phyloP scores from a whole-genome alignment of 169 alveolate genomes.

The Plasmodium ovale region DNA sequence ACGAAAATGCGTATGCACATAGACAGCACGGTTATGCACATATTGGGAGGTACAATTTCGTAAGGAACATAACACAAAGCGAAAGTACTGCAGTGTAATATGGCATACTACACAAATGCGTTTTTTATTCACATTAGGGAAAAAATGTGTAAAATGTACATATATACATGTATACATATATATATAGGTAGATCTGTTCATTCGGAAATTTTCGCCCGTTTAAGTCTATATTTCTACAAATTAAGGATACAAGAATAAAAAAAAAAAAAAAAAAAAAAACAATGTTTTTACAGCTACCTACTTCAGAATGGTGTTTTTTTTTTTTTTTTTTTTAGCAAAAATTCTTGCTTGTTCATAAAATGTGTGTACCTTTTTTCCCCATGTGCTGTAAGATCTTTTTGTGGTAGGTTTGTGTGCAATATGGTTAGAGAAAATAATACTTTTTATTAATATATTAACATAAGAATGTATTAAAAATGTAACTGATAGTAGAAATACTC shows the following conservation, averaged over 20 bases:
- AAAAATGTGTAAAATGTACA: slow-evolving; percentile 1
- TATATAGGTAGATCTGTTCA: too few species aligned
- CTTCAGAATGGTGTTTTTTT: slow-evolving; percentile 15
- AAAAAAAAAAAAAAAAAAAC: slow-evolving; percentile 23
- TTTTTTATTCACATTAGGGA: too few species aligned
- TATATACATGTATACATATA: neutral
- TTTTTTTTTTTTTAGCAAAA: slow-evolving; percentile 29
- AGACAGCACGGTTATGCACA: slow-evolving; percentile 30
- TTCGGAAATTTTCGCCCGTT: neutral
- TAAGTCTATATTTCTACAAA: slow-evolving; percentile 21
- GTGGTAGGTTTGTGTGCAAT: slow-evolving; percentile 21
- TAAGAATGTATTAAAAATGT: neutral
- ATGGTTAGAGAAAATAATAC: slow-evolving; percentile 30
- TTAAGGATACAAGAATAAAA: neutral
- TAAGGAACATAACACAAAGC: neutral
- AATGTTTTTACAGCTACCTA: slow-evolving; percentile 12
- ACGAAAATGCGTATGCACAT: neutral
- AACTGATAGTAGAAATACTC: slow-evolving; percentile 19
- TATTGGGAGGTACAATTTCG: neutral
- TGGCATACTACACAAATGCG: too few species aligned
- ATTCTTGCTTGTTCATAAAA: slow-evolving; percentile 26
- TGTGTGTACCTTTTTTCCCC: slow-evolving; percentile 1
- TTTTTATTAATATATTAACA: slow-evolving; percentile 5
- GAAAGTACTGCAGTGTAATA: neutral
- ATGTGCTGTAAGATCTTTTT: slow-evolving; percentile 4